Evolutionary conservation across 805 yeast species (phyloP), one percentile per base, ranked within the genome.

Genomic region (Candida tallmaniae): DNA sequence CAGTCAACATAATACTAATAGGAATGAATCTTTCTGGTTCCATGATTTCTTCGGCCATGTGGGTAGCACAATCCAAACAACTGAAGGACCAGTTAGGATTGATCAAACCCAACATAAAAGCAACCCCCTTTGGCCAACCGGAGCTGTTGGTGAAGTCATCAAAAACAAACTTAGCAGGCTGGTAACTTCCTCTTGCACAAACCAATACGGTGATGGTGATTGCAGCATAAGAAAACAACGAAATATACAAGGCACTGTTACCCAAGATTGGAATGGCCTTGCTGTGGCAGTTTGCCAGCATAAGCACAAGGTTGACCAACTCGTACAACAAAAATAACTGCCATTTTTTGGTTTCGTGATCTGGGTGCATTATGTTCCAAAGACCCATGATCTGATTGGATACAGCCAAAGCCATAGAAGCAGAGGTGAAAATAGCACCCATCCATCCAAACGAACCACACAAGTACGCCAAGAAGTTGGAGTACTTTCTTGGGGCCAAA

Each of bases 381-480:
- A 77, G 67, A 0, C 82, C 83, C 29, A 73, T 68, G 14, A 74
- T 48, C 16, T 72, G 68, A 10, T 68, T 53, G 4, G 79, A 78
- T 26, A 77, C 59, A 3, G 80, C 64, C 21, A 79, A 53, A 5
- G 78, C 70, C 12, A 74, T 75, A 1, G 82, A 74, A 5, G 83
- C 80, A 33, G 74, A 66, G 7, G 83, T 76, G 54, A 78, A 78
- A 12, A 78, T 60, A 2, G 83, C 54, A 8, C 83, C 83, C 22
- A 74, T 70, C 72, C 77, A 74, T 23, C 80, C 80, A 41, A 74
- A 64, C 14, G 78, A 67, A n/a, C 83, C 84, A 42, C 83, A 74
- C 57, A 68, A 44, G 46, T 70, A 78, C 2, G 83, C 76, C 27
- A 68, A 62, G 37, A 76, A 71, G 15, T 65, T 52, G 8, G 74